These are phyloP conservation scores for Podaxis sp. DNA, from an alignment of 768 basidiomycete genomes.

Conservation along the genomic window DNA sequence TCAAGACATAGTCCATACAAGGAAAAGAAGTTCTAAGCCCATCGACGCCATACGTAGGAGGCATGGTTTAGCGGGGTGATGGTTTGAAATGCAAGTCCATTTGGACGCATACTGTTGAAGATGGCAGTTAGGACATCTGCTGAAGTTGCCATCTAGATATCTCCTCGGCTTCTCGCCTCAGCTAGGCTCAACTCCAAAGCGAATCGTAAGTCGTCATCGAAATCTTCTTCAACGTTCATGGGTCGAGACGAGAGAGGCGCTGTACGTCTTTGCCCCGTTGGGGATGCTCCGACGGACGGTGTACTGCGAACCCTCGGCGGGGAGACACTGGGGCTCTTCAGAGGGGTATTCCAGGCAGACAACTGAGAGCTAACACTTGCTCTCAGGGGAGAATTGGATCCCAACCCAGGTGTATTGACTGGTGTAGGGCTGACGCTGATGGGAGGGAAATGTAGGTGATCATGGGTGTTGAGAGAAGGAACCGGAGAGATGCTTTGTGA, in stretches of 20 bases:
- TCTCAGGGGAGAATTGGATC: conserved; percentile 13
- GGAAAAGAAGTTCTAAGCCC: not conserved
- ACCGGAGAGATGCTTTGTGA: not conserved
- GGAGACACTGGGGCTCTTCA: conserved; percentile 22
- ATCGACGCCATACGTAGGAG: not conserved
- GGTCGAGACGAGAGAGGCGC: not conserved
- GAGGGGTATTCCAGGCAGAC: conserved; percentile 41
- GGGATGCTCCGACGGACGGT: conserved; percentile 6
- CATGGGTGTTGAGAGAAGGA: not conserved
- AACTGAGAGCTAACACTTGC: conserved; percentile 15
- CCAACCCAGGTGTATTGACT: conserved; percentile 17
- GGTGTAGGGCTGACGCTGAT: conserved; percentile 26
- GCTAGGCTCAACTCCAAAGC: conserved; percentile 72
- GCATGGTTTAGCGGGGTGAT: not conserved
- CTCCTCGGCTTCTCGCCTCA: conserved; percentile 50
- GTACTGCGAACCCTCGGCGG: not conserved
- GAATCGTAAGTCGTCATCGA: conserved; percentile 63
- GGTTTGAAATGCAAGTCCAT: not conserved
- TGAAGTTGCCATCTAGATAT: conserved; percentile 6
- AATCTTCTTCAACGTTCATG: conserved; percentile 28
- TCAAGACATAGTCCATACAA: not conserved
- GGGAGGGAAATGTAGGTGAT: conserved; percentile 19
- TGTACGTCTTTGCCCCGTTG: not conserved
- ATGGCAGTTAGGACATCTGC: not conserved
- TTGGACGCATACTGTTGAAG: conserved; percentile 6